A percentile compares a stretch with the other conserved stretches of the same genome.
These are phyloP conservation scores for Dittrichia graveolens DNA, from an alignment of 129 eudicot genomes.

Conservation along the genomic window DNA sequence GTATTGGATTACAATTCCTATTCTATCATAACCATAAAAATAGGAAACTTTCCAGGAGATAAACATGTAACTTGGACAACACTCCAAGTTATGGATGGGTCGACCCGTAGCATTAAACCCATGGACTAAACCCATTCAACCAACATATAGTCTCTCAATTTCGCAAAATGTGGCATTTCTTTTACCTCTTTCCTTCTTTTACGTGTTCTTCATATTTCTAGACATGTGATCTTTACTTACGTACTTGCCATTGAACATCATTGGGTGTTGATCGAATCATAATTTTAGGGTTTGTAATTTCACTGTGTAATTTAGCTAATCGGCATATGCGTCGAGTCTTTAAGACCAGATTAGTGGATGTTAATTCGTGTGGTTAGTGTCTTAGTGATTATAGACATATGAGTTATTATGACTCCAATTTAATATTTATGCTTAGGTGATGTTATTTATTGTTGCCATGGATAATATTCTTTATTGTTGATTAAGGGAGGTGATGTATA, in stretches of 20 bases:
- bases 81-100: no score
- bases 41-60: no score
- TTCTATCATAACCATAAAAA: no score
- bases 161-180: background rate
- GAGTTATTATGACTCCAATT: background rate
- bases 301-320: background rate
- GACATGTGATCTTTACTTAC: background rate
- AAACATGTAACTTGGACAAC: no score
- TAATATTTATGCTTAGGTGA: no score
- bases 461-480: background rate
- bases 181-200: background rate
- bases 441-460: no score
- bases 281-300: conserved; percentile 2
- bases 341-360: conserved; percentile 2
- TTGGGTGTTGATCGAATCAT: background rate
- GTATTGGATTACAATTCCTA: no score
- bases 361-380: background rate
- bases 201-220: background rate
- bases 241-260: background rate
- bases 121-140: no score
- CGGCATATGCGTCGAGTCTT: background rate
- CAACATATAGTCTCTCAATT: conserved; percentile 15
- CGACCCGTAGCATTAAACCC: no score
- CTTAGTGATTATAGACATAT: background rate
- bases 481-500: no score